Conservation (phyloP, 345 rosid genomes). For the Arabis alpina region DNA sequence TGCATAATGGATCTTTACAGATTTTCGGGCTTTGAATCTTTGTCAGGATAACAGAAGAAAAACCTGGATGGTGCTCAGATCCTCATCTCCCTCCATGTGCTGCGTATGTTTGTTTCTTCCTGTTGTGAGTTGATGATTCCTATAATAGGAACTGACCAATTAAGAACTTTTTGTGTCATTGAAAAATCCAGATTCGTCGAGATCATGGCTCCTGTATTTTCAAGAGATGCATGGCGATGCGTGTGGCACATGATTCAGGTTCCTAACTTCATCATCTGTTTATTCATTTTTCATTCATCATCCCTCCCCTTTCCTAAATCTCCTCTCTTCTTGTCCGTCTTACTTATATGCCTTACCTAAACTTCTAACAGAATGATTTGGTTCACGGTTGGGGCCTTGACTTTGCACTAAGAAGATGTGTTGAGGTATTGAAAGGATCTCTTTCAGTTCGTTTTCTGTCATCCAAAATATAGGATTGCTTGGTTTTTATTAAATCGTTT, state of each 20-base stretch:
- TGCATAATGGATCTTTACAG: conserved; percentile 24
- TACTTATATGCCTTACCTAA: conserved; percentile 28
- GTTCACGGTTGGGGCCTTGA: conserved; percentile 99
- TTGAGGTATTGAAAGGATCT: conserved; percentile 57
- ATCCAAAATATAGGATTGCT: conserved; percentile 10
- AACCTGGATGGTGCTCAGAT: conserved; percentile 86
- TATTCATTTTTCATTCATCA: conserved; percentile 24
- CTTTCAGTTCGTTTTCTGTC: not conserved
- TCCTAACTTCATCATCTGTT: conserved; percentile 9
- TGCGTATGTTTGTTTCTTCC: conserved; percentile 59
- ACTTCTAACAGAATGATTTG: conserved; percentile 80
- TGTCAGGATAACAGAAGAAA: conserved; percentile 76
- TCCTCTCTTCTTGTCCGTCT: not conserved
- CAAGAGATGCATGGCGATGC: conserved; percentile 94
- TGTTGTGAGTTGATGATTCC: conserved; percentile 6
- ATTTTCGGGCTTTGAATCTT: conserved; percentile 21
- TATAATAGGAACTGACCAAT: not conserved
- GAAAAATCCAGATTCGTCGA: conserved; percentile 76
- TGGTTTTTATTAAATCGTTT: conserved; percentile 4
- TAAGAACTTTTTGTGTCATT: not conserved
- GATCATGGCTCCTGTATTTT: conserved; percentile 99
- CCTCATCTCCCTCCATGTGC: conserved; percentile 98
- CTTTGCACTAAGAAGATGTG: conserved; percentile 90
- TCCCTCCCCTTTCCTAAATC: not conserved
- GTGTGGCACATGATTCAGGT: conserved; percentile 99